phyloP scores from a whole-genome alignment of 2,329 filamentous ascomycete species.

The Alternaria triticina region DNA sequence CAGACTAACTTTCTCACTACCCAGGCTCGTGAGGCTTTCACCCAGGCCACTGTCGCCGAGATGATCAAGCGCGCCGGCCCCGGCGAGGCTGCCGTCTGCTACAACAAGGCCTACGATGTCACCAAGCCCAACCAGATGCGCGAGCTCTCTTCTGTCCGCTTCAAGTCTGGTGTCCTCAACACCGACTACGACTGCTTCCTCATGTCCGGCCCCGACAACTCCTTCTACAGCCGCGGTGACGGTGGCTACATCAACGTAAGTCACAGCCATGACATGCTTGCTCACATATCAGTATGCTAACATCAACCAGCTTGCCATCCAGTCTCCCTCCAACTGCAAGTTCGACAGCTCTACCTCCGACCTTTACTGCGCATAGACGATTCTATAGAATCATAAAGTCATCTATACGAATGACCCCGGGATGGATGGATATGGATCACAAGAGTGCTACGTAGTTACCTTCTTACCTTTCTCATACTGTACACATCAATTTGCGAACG shows the following conservation, averaged over 20 bases:
- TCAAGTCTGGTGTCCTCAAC: background rate
- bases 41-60: background rate
- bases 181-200: constrained; percentile 1
- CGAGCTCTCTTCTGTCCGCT: background rate
- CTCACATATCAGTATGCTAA: background rate
- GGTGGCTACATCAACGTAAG: constrained; percentile 2
- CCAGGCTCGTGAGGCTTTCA: background rate
- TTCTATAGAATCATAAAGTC: background rate
- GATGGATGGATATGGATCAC: background rate
- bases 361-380: background rate
- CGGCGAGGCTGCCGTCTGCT: background rate
- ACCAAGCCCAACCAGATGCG: background rate
- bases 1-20: background rate
- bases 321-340: background rate
- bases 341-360: background rate
- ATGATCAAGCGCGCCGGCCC: background rate
- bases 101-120: background rate
- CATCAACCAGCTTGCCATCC: background rate
- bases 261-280: background rate
- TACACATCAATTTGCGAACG: background rate
- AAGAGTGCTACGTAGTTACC: background rate
- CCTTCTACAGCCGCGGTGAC: background rate
- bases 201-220: background rate
- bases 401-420: background rate
- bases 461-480: background rate